phyloP scores from a whole-genome alignment of 2,329 filamentous ascomycete species.

The Venturia carpophila region DNA sequence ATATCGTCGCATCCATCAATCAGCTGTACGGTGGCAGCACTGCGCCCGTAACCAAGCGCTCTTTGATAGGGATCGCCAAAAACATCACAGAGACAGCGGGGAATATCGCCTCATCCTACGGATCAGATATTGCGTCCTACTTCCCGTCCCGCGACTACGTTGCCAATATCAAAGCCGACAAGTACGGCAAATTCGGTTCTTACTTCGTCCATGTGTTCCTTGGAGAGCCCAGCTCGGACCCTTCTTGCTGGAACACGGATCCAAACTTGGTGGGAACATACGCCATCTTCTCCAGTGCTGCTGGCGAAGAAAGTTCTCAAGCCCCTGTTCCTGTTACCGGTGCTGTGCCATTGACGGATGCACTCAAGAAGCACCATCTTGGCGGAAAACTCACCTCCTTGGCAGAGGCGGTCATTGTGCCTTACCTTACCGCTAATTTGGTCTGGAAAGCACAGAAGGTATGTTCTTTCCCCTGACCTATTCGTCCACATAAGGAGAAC shows the following conservation, averaged over 20 bases:
- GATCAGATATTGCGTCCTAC: slow-evolving; percentile 29
- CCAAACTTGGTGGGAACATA: slow-evolving; percentile 55
- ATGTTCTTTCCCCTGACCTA: slow-evolving; percentile 7
- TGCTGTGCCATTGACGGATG: slow-evolving; percentile 39
- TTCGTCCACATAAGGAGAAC: neutral
- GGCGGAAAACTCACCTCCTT: slow-evolving; percentile 29
- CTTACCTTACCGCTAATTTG: slow-evolving; percentile 28
- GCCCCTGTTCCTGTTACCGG: slow-evolving; percentile 27
- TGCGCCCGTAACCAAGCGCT: neutral
- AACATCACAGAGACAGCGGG: neutral
- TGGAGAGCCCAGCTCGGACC: slow-evolving; percentile 43
- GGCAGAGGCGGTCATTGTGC: slow-evolving; percentile 24
- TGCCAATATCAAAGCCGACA: slow-evolving; percentile 56
- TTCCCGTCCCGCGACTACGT: slow-evolving; percentile 47
- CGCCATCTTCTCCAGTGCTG: slow-evolving; percentile 35
- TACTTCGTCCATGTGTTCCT: slow-evolving; percentile 61
- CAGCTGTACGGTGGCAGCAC: slow-evolving; percentile 44
- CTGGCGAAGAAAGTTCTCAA: neutral
- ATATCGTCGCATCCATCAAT: slow-evolving; percentile 51
- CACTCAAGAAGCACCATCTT: slow-evolving; percentile 31
- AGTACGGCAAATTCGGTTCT: slow-evolving; percentile 52
- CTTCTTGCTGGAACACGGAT: slow-evolving; percentile 44
- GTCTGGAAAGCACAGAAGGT: slow-evolving; percentile 28
- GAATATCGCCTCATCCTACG: slow-evolving; percentile 24
- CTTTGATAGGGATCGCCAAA: neutral